Evolutionary conservation across 1,139 yeast genomes (phyloP), one percentile per base, ranked within the genome.

Genomic region (Barnettozyma hawaiiensis): DNA sequence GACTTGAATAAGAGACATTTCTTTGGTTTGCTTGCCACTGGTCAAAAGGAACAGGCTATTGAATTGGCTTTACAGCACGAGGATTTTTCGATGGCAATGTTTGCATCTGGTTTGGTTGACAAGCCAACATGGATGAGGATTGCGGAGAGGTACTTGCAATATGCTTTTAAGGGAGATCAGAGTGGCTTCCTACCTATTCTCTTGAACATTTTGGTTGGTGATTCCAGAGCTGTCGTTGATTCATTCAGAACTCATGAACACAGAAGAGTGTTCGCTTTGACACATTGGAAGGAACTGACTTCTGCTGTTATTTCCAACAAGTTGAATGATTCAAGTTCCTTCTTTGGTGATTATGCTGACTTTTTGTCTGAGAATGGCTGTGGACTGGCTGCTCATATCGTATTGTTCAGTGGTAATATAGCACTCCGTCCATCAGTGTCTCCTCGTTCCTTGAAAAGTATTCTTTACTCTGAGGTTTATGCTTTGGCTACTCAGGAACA

Each of bases 21-120:
- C 27, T 49, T 53, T 7, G 42, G 55, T 12, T 44, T 51, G 28
- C 46, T 56, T 6, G 35, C 54, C 5, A 59, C 65, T 2, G 97
- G 97, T 1, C 71, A 80, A 44, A 73, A 78, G 20, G 78, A 76
- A 18, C 74, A 71, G 4, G 97, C 96, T 0, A 64, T 89, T 42
- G 70, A 75, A 23, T 67, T 70, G 45, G 78, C 94, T 2, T 61
- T 87, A 26, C 70, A 75, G 2, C 74, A 76, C 45, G 76, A 79
- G 12, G 85, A 86, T 49, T 89, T 89, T 85, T 78, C 95, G 0
- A 70, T 89, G 59, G 85, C 96, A 0, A 61, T 90, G 44, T 63
- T 87, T 32, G 67, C 90, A 44, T 81, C 95, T 1, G 75, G 82
- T 46, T 64, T 85, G 14, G 64, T 78, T 27, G 83, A 94, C 2